Evolutionary conservation across 1,284 basidiomycete species (phyloP).

Genomic region (Marasmius fiardii): DNA sequence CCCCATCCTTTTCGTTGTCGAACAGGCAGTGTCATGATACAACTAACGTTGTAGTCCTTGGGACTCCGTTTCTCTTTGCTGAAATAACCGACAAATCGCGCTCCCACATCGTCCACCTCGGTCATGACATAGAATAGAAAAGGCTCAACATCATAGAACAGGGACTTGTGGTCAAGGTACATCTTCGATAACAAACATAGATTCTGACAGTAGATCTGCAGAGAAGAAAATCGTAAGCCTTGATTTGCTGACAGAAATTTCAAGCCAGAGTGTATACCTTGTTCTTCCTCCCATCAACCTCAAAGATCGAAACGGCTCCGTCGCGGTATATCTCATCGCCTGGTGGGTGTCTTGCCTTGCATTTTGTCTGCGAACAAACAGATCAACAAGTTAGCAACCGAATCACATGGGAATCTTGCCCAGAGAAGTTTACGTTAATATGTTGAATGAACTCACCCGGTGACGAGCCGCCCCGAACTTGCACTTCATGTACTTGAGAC

Average conservation of each 20-base stretch:
- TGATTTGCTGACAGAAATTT: background rate
- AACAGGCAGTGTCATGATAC: slow-evolving; percentile 98
- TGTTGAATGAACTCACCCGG: slow-evolving; percentile 51
- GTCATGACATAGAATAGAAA: slow-evolving; percentile 99
- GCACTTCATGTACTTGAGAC: slow-evolving; percentile 98
- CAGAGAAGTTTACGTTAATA: background rate
- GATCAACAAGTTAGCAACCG: background rate
- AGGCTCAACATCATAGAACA: slow-evolving; percentile 99
- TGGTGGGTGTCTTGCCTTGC: slow-evolving; percentile 92
- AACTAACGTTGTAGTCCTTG: slow-evolving; percentile 96
- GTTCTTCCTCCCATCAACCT: slow-evolving; percentile 97
- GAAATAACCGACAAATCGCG: slow-evolving; percentile 97
- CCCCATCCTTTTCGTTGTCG: slow-evolving; percentile 95
- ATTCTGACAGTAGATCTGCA: slow-evolving; percentile 97
- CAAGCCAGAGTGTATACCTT: slow-evolving; percentile 50
- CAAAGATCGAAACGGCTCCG: slow-evolving; percentile 87
- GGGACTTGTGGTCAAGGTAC: slow-evolving; percentile 99
- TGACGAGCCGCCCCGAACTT: slow-evolving; percentile 87
- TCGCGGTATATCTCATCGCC: slow-evolving; percentile 99
- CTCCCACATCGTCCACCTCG: slow-evolving; percentile 85
- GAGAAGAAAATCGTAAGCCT: background rate
- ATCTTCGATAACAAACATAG: slow-evolving; percentile 98
- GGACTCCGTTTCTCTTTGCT: slow-evolving; percentile 98
- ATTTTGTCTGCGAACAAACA: slow-evolving; percentile 72
- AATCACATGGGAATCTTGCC: slow-evolving; percentile 5